phyloP scores from a whole-genome alignment of 805 yeast species.

The Naumovozyma castellii region DNA sequence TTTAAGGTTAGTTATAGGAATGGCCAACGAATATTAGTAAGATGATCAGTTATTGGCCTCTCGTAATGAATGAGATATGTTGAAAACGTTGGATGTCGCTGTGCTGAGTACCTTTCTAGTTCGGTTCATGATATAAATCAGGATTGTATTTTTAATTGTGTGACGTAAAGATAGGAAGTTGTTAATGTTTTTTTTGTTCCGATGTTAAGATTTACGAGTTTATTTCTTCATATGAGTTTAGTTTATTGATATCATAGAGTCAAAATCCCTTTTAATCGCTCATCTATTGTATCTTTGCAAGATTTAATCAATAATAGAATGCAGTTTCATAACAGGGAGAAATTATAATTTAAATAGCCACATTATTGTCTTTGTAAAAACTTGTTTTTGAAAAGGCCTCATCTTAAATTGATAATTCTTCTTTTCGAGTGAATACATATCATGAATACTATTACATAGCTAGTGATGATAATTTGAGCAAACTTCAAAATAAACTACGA shows the following conservation, averaged over 20 bases:
- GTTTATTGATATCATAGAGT: constrained; percentile 22
- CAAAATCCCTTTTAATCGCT: constrained; percentile 34
- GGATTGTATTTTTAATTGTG: too few relatives aligned
- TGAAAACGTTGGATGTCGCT: background rate
- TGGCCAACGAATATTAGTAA: background rate
- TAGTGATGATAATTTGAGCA: too few relatives aligned
- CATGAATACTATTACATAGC: too few relatives aligned
- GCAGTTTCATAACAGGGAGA: constrained; percentile 35
- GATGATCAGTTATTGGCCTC: background rate
- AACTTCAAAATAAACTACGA: too few relatives aligned
- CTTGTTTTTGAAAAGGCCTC: too few relatives aligned
- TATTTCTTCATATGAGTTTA: background rate
- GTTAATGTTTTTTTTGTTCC: background rate
- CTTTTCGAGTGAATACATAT: too few relatives aligned
- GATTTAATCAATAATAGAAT: constrained; percentile 24
- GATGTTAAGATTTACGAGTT: background rate
- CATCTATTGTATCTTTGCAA: constrained; percentile 23
- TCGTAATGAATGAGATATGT: too few relatives aligned
- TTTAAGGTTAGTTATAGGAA: constrained; percentile 14
- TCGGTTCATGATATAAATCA: too few relatives aligned
- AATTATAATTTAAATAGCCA: constrained; percentile 13
- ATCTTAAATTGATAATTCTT: too few relatives aligned
- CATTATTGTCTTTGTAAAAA: too few relatives aligned
- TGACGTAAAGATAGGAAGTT: too few relatives aligned
- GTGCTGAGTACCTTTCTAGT: too few relatives aligned